These are phyloP conservation scores for Candida awuae DNA, from an alignment of 805 yeast genomes.

Conservation along the genomic window DNA sequence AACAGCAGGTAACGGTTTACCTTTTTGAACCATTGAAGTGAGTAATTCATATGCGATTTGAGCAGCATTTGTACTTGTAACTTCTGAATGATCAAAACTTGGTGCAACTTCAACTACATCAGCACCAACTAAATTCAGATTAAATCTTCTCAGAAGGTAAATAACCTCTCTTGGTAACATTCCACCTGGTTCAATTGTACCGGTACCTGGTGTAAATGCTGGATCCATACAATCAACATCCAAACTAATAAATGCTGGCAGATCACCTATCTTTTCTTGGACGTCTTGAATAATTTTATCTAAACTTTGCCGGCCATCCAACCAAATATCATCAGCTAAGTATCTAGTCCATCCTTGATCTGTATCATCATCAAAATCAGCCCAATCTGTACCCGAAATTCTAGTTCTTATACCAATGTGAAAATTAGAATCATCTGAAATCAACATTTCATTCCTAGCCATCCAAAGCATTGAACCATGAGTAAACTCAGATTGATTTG, in stretches of 20 bases:
- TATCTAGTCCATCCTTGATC: slow-evolving; percentile 62
- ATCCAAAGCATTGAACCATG: slow-evolving; percentile 87
- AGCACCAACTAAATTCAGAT: slow-evolving; percentile 45
- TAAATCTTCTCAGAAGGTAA: slow-evolving; percentile 39
- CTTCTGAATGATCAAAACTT: slow-evolving; percentile 54
- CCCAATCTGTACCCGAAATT: slow-evolving; percentile 50
- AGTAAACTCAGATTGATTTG: slow-evolving; percentile 45
- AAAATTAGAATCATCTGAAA: slow-evolving; percentile 46
- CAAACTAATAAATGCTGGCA: slow-evolving; percentile 70
- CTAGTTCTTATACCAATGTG: slow-evolving; percentile 77
- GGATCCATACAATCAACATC: slow-evolving; percentile 63
- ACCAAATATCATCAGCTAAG: slow-evolving; percentile 66
- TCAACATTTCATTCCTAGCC: slow-evolving; percentile 62
- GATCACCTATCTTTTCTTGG: slow-evolving; percentile 41
- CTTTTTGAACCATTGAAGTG: slow-evolving; percentile 65
- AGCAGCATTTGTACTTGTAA: slow-evolving; percentile 62
- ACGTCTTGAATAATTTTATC: slow-evolving; percentile 43
- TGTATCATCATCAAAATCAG: slow-evolving; percentile 60
- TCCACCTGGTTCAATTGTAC: slow-evolving; percentile 55
- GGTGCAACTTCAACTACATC: slow-evolving; percentile 58
- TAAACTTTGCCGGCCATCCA: slow-evolving; percentile 48
- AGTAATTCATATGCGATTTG: slow-evolving; percentile 64
- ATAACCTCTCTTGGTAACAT: slow-evolving; percentile 48
- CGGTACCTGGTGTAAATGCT: slow-evolving; percentile 51
- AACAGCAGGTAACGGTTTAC: slow-evolving; percentile 17